phyloP scores from a whole-genome alignment of 108 stramenopile genomes.

The Cylindrotheca closterium region DNA sequence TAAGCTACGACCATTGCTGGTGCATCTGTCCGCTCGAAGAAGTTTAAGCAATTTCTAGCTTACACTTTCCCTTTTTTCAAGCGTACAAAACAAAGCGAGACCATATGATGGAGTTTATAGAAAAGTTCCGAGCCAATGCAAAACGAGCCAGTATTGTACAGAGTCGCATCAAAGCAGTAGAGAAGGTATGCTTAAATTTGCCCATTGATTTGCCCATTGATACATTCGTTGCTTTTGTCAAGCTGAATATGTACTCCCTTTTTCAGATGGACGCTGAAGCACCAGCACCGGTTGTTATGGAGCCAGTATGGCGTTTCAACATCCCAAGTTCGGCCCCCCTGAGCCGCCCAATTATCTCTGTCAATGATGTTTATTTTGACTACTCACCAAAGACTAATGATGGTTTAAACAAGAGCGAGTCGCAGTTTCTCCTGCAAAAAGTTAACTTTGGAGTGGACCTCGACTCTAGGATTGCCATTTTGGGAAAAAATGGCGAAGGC shows the following conservation, averaged over 20 bases:
- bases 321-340: constrained; percentile 91
- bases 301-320: constrained; percentile 79
- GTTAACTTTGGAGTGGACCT: constrained; percentile 96
- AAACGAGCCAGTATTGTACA: constrained; percentile 96
- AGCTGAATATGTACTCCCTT: too few species aligned
- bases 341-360: constrained; percentile 90
- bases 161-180: constrained; percentile 96
- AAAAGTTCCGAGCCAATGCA: constrained; percentile 79
- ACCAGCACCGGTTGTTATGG: constrained; percentile 75
- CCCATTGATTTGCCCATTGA: too few species aligned
- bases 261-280: constrained; percentile 94
- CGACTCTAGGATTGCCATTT: constrained; percentile 80
- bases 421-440: constrained; percentile 83
- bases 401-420: constrained; percentile 49
- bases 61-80: too few species aligned
- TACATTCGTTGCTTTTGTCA: too few species aligned
- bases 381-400: constrained; percentile 60
- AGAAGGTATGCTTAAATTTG: too few species aligned
- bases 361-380: constrained; percentile 97
- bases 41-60: too few species aligned
- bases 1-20: too few species aligned
- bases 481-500: constrained; percentile 87
- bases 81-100: constrained; percentile 89
- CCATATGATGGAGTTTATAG: constrained; percentile 99
- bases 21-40: too few species aligned